phyloP scores from a whole-genome alignment of 768 basidiomycete species.

The Rhodosporidiobolus odoratus region DNA sequence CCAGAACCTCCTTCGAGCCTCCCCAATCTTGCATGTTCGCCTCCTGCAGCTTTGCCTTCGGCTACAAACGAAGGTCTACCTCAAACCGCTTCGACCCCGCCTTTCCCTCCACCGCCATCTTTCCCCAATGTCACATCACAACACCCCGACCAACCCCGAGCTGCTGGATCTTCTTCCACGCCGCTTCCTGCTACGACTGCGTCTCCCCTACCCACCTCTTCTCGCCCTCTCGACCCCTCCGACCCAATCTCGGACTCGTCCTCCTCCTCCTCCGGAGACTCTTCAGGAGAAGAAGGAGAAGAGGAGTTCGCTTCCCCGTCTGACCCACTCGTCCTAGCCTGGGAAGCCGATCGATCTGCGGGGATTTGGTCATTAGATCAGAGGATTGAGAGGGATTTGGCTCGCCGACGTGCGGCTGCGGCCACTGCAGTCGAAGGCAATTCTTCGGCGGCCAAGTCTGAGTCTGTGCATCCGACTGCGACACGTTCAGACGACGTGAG shows the following conservation, averaged over 20 bases:
- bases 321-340: conserved; percentile 35
- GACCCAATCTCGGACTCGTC: background rate
- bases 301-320: background rate
- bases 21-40: no score
- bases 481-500: no score
- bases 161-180: background rate
- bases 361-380: conserved; percentile 24
- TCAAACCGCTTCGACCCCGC: no score
- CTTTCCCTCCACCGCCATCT: no score
- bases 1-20: no score
- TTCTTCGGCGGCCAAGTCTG: background rate
- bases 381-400: conserved; percentile 29
- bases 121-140: no score
- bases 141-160: background rate
- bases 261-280: background rate
- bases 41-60: no score
- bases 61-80: no score
- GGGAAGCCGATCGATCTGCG: conserved; percentile 25
- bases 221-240: background rate
- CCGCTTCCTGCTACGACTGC: background rate
- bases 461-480: no score
- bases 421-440: background rate
- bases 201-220: background rate
- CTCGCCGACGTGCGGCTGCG: conserved; percentile 8
- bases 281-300: background rate